These are phyloP conservation scores for Russula sp. DNA, from an alignment of 768 basidiomycete species.

Conservation along the genomic window DNA sequence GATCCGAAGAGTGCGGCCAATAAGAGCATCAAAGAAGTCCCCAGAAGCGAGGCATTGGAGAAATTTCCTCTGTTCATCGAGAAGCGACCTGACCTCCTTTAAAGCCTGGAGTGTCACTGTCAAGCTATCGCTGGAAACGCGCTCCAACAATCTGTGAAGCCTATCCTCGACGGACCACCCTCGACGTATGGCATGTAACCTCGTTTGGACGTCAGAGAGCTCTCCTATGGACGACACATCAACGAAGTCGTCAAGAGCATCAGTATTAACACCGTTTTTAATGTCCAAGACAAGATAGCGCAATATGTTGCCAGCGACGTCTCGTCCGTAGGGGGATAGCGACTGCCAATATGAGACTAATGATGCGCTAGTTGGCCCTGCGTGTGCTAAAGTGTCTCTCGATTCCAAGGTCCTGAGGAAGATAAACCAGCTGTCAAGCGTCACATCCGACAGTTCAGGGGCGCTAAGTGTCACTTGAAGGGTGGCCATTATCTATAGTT, in stretches of 20 bases:
- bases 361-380: constrained; percentile 82
- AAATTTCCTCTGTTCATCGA: constrained; percentile 44
- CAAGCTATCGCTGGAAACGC: constrained; percentile 70
- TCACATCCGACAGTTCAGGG: constrained; percentile 67
- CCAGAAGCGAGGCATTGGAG: constrained; percentile 65
- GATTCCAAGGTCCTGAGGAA: constrained; percentile 66
- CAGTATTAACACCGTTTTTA: constrained; percentile 40
- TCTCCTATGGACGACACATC: constrained; percentile 70
- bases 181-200: constrained; percentile 40
- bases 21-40: constrained; percentile 74
- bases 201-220: constrained; percentile 37
- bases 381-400: constrained; percentile 70
- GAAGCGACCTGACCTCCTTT: constrained; percentile 63
- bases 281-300: constrained; percentile 62
- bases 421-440: constrained; percentile 69
- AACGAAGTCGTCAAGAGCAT: constrained; percentile 68
- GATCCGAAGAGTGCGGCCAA: constrained; percentile 59
- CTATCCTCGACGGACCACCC: constrained; percentile 46
- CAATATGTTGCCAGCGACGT: constrained; percentile 51
- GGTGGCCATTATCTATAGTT: constrained; percentile 82
- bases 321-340: constrained; percentile 46
- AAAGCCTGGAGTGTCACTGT: constrained; percentile 70
- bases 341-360: constrained; percentile 70
- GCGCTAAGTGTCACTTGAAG: constrained; percentile 83
- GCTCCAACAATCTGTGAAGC: constrained; percentile 62